Base-by-base conservation (phyloP, 129 eudicot genomes). In the Apium graveolens region DNA sequence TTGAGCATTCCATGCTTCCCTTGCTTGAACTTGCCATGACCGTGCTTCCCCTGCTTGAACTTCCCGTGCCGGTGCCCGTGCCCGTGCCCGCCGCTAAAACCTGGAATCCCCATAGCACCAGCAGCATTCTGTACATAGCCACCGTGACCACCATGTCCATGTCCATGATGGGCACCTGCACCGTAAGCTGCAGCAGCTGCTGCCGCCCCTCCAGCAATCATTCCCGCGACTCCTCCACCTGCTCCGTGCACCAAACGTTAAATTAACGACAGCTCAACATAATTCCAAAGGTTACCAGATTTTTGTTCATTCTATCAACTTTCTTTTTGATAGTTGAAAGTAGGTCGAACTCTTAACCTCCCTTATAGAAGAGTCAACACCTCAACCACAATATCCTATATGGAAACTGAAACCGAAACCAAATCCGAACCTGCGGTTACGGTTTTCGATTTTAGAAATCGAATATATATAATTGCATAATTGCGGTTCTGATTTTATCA, bases 1-100 rank as follows among this genome's bases (percentile, higher is more conserved):
- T 57, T 57, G 32, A 57, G 66, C 66, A 57, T 57, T 57, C 66
- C 66, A 55, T 57, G 66, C 31, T 57, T 57, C 66, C 66, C 66
- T 57, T n/a, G 66, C 10, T 57, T 57, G 32, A 57, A 57, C 66
- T 57, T 57, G 66, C 66, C 66, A 57, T 57, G 66, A 2, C 66
- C 66, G 0, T 57, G 66, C 31, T 57, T 57, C 0, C 66, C 66
- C 9, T 57, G 66, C 66, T 57, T 24, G 31, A 57, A 57, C 66
- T 57, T 57, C 5, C 66, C 31, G 0, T 57, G 31, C 0, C 66
- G 5, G 0, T 57, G 66, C 14, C 66, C 66, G 14, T 57, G 31
- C 0, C 66, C 14, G 0, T 57, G 66, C 14, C 66, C 66, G 14
- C 66, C 66, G 14, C 66, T 57, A 57, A 57, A 57, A 24, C 66